Percentiles rank a stretch among this genome's conserved stretches.
phyloP scores from a whole-genome alignment of 257 asterid genomes.

The Rauvolfia tetraphylla region DNA sequence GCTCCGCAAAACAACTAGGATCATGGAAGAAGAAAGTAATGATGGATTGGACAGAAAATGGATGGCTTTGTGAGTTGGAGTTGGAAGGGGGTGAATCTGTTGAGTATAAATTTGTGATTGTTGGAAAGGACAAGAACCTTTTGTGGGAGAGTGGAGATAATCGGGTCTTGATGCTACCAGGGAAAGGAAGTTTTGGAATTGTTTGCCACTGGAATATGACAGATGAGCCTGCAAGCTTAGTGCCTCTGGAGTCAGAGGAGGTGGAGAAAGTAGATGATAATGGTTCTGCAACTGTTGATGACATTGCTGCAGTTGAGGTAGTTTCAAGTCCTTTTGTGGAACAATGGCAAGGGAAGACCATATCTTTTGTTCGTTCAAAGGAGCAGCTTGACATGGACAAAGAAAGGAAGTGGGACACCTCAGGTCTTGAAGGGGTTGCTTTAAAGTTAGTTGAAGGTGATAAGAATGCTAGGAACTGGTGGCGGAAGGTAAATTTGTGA shows the following conservation, averaged over 20 bases:
- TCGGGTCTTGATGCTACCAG: conserved; percentile 59
- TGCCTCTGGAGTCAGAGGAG: conserved; percentile 40
- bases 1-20: conserved; percentile 79
- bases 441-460: conserved; percentile 84
- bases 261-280: conserved; percentile 37
- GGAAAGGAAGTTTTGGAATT: conserved; percentile 52
- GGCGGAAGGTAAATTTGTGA: conserved; percentile 67
- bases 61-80: conserved; percentile 80
- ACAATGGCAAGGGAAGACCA: conserved; percentile 88
- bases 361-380: conserved; percentile 67
- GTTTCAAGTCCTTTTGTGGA: conserved; percentile 67
- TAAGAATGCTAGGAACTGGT: conserved; percentile 80
- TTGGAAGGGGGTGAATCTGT: conserved; percentile 40
- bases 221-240: conserved; percentile 39
- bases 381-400: conserved; percentile 60
- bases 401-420: conserved; percentile 64
- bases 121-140: conserved; percentile 50
- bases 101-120: conserved; percentile 79
- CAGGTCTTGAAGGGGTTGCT: conserved; percentile 75
- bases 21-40: conserved; percentile 72
- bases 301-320: conserved; percentile 29
- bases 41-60: conserved; percentile 90
- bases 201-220: conserved; percentile 76
- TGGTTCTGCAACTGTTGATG: conserved; percentile 31
- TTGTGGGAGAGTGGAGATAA: conserved; percentile 82